Evolutionary conservation across 345 rosid genomes (phyloP).

Genomic region (Aquilaria sinensis): DNA sequence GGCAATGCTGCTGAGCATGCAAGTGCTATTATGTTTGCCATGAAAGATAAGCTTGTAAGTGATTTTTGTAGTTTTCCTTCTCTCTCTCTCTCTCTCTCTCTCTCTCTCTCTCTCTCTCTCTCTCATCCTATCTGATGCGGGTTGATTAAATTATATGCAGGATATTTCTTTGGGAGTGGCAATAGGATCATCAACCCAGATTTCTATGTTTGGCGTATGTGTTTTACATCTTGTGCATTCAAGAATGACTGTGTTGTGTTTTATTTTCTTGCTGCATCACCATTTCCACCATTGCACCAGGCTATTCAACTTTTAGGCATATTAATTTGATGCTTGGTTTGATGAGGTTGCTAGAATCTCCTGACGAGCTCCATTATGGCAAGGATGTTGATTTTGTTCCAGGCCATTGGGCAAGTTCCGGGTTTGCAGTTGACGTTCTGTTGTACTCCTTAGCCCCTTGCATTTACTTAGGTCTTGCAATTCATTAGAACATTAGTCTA

Average conservation of each 20-base stretch:
- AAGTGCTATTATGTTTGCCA: slow-evolving; percentile 92
- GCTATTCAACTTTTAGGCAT: no score
- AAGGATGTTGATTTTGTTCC: no score
- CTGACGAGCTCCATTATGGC: no score
- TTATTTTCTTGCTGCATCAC: background rate
- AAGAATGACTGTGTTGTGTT: background rate
- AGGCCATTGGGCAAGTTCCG: no score
- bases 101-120: no score
- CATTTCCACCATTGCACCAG: no score
- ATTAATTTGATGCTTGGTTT: no score
- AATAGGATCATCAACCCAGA: slow-evolving; percentile 94
- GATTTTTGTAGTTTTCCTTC: background rate
- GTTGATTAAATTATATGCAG: slow-evolving; percentile 31
- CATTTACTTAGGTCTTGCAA: no score
- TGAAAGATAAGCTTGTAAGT: slow-evolving; percentile 93
- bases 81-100: background rate
- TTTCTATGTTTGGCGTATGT: slow-evolving; percentile 92
- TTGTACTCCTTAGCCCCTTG: no score
- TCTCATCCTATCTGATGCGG: background rate
- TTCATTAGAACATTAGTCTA: no score
- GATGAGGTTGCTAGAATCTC: no score
- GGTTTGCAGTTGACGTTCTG: no score
- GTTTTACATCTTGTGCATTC: background rate
- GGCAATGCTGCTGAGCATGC: slow-evolving; percentile 99
- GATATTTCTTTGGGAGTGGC: slow-evolving; percentile 97